A percentile compares a stretch with the other conserved stretches of the same genome.
Conservation (phyloP, 2,329 filamentous ascomycete species). For the Sordariomycetes sp. region DNA sequence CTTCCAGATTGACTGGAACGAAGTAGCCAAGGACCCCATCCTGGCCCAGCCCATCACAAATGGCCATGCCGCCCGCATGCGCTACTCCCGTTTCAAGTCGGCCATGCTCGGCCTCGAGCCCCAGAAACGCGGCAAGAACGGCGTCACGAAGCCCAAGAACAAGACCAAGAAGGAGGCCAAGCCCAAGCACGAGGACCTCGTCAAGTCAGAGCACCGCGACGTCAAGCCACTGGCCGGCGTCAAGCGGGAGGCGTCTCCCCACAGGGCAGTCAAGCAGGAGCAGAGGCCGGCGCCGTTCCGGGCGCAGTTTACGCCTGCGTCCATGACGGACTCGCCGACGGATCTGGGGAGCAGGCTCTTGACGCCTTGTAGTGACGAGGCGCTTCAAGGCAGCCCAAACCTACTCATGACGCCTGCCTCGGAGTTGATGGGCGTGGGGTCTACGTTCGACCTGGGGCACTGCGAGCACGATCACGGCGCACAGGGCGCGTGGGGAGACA, state of each 20-base stretch:
- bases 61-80: constrained; percentile 51
- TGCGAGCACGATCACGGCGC: constrained; percentile 1
- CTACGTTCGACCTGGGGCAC: constrained; percentile 16
- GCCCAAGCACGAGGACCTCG: constrained; percentile 20
- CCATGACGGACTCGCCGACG: constrained; percentile 17
- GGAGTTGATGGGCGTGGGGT: constrained; percentile 18
- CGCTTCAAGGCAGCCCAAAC: constrained; percentile 2
- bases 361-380: constrained; percentile 44
- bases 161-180: constrained; percentile 29
- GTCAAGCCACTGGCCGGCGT: constrained; percentile 14
- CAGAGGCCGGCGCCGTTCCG: constrained; percentile 13
- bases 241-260: neutral
- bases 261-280: constrained; percentile 27
- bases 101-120: constrained; percentile 36
- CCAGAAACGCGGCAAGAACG: constrained; percentile 31
- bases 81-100: constrained; percentile 41
- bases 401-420: constrained; percentile 19
- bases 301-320: constrained; percentile 24
- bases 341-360: constrained; percentile 25
- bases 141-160: constrained; percentile 25
- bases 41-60: constrained; percentile 44
- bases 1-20: constrained; percentile 46
- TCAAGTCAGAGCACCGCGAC: constrained; percentile 28
- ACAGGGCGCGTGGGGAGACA: constrained; percentile 17
- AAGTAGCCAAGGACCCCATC: constrained; percentile 43